Evolutionary conservation across 768 basidiomycete species (phyloP), one percentile per base, ranked within the genome.

Genomic region (Tylopilus subfusipes): DNA sequence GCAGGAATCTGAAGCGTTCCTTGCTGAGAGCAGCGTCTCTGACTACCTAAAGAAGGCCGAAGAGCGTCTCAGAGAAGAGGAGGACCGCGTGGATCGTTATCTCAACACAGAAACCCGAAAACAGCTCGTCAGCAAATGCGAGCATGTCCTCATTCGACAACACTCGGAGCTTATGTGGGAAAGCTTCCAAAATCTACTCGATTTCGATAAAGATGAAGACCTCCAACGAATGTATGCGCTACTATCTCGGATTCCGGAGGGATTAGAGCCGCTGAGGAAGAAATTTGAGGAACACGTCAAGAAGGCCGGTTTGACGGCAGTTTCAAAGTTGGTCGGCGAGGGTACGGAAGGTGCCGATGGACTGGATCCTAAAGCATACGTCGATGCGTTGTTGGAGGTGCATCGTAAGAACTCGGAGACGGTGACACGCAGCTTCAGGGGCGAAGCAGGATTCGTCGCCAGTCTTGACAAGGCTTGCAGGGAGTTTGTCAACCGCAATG

Each of bases 11-110:
- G 87, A 93, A 60, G 80, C 86, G 5, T 99, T 93, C 78, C 81
- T 98, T 25, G 85, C 87, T 2, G 84, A 86, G 64, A 93, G 93
- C 73, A 88, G 82, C 53, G 87, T 98, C 47, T 90, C 92, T 13
- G 96, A 98, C 67, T 99, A 98, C 71, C 77, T 99, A 68, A 93
- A 86, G 75, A 95, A 91, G 72, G 95, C 93, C 1, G 96, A 97
- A 67, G 89, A 90, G 64, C 83, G 96, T 42, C 74, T 99, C 54
- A 82, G 84, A 53, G 95, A 99, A 71, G 96, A 99, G 65, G 93
- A 96, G 71, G 91, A 95, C 66, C 84, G 96, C 22, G 93, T 98
- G 21, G 95, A 97, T 68, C 81, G 92, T 48, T 98, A 97, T 71
- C 79, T 99, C 42, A 88, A 96, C 72, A 86, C 88, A 8, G 85